Base-by-base conservation (phyloP, 2,329 filamentous ascomycete genomes). In the Aspergillus sp. region DNA sequence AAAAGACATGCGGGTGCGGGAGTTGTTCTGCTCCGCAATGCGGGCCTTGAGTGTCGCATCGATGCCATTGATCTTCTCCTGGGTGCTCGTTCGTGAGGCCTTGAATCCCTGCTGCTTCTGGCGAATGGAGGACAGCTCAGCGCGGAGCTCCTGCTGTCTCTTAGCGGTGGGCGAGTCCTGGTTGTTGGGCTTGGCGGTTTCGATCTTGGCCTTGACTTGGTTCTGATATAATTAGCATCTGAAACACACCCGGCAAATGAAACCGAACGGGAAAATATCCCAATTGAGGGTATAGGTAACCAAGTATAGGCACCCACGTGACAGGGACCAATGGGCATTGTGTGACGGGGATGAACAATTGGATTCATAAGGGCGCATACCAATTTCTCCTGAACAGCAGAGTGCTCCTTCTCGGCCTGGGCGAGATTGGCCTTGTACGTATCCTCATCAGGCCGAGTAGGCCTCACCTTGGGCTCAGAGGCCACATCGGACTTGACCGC, bases 11-110 rank as follows among this genome's bases (percentile, higher is more conserved):
- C 91, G 90, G 77, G 86, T 84, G 69, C 90, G 89, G 63, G 90
- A 90, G 56, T 82, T 84, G 84, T 97, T 98, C 75, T 96, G 90
- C 79, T 97, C 92, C 65, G 84, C 81, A 66, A 96, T 88, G 65
- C 90, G 88, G 69, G 87, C 87, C 80, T 93, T 93, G 70, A 99
- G 82, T 73, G 92, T 90, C 73, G 93, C 89, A 68, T 98, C 93
- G 59, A 96, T 86, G 66, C 88, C 87, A 84, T 95, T 96, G 80
- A 97, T 90, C 79, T 96, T 91, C 70, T 97, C 93, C 69, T 91
- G 84, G 75, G 93, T 88, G 71, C 84, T 83, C 67, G 83, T 85
- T 56, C 93, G 90, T 54, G 89, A 87, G 59, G 87, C 85, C 84
- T 99, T 99, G 81, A 91, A 90, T 59, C 86, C 88, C 66, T 88